Conservation (phyloP, 2,329 filamentous ascomycete species). For the Monilinia laxa region DNA sequence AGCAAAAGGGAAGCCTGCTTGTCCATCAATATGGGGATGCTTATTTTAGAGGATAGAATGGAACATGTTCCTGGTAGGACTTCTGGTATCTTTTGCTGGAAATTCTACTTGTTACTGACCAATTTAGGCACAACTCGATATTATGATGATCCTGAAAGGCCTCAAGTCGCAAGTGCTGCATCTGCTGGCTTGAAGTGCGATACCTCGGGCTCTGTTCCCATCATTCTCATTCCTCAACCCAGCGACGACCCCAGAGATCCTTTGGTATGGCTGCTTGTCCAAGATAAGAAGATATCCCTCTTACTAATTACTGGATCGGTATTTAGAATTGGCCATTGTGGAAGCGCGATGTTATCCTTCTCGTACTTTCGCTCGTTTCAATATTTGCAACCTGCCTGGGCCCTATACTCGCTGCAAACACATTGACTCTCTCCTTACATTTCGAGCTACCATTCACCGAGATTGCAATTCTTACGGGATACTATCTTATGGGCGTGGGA, state of each 20-base stretch:
- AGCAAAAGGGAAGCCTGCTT: background rate
- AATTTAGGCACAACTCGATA: slow-evolving; percentile 59
- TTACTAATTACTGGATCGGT: slow-evolving; percentile 24
- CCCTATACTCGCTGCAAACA: slow-evolving; percentile 85
- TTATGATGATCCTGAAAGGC: slow-evolving; percentile 57
- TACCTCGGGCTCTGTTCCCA: slow-evolving; percentile 60
- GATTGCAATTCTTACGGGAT: slow-evolving; percentile 80
- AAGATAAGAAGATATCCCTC: slow-evolving; percentile 21
- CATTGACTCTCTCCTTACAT: slow-evolving; percentile 69
- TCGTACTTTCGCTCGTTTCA: slow-evolving; percentile 73
- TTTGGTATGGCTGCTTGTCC: slow-evolving; percentile 51
- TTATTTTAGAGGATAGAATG: slow-evolving; percentile 62
- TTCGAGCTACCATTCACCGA: slow-evolving; percentile 68
- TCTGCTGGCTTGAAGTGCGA: slow-evolving; percentile 67
- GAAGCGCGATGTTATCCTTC: slow-evolving; percentile 78
- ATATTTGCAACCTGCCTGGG: slow-evolving; percentile 83
- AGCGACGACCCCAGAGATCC: slow-evolving; percentile 90
- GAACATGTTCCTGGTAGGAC: slow-evolving; percentile 71
- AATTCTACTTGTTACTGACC: background rate
- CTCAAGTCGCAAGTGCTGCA: slow-evolving; percentile 45
- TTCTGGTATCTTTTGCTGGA: background rate
- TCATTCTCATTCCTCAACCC: slow-evolving; percentile 87
- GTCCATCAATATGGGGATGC: slow-evolving; percentile 47
- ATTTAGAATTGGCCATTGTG: slow-evolving; percentile 78
- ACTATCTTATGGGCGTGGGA: slow-evolving; percentile 81